These are phyloP conservation scores for Magnolia sinica DNA, from an alignment of 164 flowering plant species.

Conservation along the genomic window DNA sequence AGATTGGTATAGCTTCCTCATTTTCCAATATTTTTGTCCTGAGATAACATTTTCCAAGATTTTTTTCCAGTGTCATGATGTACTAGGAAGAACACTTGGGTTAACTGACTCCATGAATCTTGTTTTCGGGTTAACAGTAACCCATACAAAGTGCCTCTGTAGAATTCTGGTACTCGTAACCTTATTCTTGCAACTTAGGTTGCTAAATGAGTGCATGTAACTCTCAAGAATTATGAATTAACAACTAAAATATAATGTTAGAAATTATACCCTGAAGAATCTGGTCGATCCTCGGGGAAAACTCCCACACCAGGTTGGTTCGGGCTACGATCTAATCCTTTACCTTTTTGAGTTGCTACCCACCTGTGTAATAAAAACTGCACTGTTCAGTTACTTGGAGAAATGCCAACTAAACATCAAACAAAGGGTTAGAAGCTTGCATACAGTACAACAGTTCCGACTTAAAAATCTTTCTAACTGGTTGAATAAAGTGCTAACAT, in stretches of 20 bases:
- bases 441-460: background rate
- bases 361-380: background rate
- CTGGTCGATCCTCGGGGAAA: background rate
- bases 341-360: too few species aligned
- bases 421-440: background rate
- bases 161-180: too few species aligned
- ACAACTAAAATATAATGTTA: background rate
- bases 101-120: too few species aligned
- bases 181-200: too few species aligned
- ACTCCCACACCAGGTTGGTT: background rate
- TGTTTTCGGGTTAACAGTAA: too few species aligned
- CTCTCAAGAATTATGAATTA: too few species aligned
- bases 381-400: background rate
- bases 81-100: background rate
- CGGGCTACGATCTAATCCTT: background rate
- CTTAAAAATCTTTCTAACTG: background rate
- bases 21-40: too few species aligned
- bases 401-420: background rate
- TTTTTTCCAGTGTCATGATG: background rate
- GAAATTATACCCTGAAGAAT: conserved; percentile 1
- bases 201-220: too few species aligned
- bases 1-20: background rate
- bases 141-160: too few species aligned
- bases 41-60: too few species aligned
- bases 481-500: background rate